Percentiles rank a stretch among this genome's conserved stretches.
These are phyloP conservation scores for Arabidopsis arenosa DNA, from an alignment of 345 rosid genomes.

Conservation along the genomic window DNA sequence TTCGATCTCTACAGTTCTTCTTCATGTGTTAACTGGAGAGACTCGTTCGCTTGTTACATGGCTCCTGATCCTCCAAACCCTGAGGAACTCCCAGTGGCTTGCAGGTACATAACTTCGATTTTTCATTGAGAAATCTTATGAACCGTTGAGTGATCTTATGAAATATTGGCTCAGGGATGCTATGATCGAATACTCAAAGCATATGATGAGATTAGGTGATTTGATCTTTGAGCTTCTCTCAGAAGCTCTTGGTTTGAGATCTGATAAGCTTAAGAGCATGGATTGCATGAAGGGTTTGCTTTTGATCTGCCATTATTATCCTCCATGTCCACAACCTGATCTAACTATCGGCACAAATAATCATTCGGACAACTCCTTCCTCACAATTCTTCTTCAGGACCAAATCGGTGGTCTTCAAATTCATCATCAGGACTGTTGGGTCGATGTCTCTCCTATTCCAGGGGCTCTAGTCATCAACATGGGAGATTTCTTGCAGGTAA, in stretches of 20 bases:
- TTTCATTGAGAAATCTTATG: not conserved
- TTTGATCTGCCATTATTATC: slow-evolving; percentile 47
- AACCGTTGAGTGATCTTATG: not conserved
- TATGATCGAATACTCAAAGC: slow-evolving; percentile 44
- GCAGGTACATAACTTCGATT: slow-evolving; percentile 42
- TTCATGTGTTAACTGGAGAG: slow-evolving; percentile 53
- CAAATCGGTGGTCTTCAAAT: slow-evolving; percentile 54
- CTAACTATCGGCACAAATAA: slow-evolving; percentile 43
- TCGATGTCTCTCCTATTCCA: slow-evolving; percentile 42
- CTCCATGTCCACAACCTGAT: slow-evolving; percentile 57
- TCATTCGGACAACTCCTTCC: slow-evolving; percentile 44
- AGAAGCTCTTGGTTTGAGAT: slow-evolving; percentile 50
- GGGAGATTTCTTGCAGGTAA: slow-evolving; percentile 52
- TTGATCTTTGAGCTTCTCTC: slow-evolving; percentile 44
- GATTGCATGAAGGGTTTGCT: slow-evolving; percentile 40
- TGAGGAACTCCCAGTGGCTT: slow-evolving; percentile 51
- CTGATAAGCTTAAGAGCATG: slow-evolving; percentile 37
- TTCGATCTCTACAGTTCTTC: slow-evolving; percentile 48
- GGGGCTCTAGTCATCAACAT: slow-evolving; percentile 48
- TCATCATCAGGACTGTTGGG: slow-evolving; percentile 45
- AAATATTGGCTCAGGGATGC: slow-evolving; percentile 40
- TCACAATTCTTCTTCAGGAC: slow-evolving; percentile 56
- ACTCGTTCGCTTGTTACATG: slow-evolving; percentile 43
- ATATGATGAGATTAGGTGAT: slow-evolving; percentile 45
- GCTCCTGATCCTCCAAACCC: slow-evolving; percentile 50